A percentile compares a stretch with the other conserved stretches of the same genome.
These are phyloP conservation scores for Eucalyptus tenuipes DNA, from an alignment of 345 rosid species.

Conservation along the genomic window DNA sequence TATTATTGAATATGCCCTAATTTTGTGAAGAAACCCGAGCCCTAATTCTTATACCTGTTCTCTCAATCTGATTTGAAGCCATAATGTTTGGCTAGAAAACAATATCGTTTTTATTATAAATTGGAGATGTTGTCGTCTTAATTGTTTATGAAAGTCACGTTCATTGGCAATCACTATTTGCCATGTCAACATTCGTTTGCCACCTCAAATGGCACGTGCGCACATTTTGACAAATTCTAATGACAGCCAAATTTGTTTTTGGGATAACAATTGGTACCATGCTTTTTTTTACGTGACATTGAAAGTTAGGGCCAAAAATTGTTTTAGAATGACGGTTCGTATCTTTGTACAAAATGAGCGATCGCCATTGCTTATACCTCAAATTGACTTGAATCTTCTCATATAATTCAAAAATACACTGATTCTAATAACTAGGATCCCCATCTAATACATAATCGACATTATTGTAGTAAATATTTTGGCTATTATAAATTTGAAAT, in stretches of 20 bases:
- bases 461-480: not conserved
- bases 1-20: not conserved
- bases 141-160: not conserved
- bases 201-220: not conserved
- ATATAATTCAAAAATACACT: not conserved
- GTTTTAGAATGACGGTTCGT: too few species aligned
- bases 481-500: not conserved
- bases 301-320: not conserved
- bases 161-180: not conserved
- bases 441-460: not conserved
- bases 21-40: not conserved
- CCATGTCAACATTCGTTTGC: not conserved
- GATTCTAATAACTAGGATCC: not conserved
- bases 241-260: not conserved
- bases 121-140: not conserved
- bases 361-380: not conserved
- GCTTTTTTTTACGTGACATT: not conserved
- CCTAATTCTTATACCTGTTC: not conserved
- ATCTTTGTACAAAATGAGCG: not conserved
- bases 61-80: not conserved
- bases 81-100: not conserved
- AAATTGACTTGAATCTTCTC: not conserved
- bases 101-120: not conserved
- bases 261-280: not conserved
- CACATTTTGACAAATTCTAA: not conserved